A percentile compares a stretch with the other conserved stretches of the same genome.
phyloP scores from a whole-genome alignment of 73 alveolate genomes.

The Tetrahymena elliotti region DNA sequence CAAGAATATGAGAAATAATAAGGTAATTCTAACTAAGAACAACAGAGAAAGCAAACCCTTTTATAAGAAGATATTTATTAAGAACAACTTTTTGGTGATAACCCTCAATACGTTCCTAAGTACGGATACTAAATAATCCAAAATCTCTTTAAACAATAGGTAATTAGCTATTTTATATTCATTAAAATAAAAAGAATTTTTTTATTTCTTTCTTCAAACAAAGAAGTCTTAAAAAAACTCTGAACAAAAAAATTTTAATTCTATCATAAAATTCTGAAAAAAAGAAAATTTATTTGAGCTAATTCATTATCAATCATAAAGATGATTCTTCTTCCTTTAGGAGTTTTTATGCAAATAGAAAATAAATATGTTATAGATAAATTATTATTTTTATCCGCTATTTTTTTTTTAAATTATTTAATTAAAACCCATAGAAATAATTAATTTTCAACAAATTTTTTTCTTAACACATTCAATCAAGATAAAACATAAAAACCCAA shows the following conservation, averaged over 20 bases:
- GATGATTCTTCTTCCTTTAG: not conserved
- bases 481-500: too few species aligned
- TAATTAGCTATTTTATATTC: not conserved
- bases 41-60: not conserved
- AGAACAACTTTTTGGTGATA: not conserved
- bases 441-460: not conserved
- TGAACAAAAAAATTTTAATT: too few species aligned
- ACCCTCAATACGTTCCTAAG: not conserved
- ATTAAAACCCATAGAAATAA: not conserved
- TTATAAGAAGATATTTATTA: not conserved
- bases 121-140: not conserved
- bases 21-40: not conserved
- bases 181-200: too few species aligned
- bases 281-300: too few species aligned
- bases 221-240: not conserved
- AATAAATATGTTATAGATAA: not conserved
- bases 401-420: not conserved
- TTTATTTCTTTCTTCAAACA: not conserved
- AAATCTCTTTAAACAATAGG: not conserved
- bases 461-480: too few species aligned
- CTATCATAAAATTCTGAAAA: too few species aligned
- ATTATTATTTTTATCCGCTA: not conserved
- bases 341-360: not conserved
- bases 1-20: not conserved
- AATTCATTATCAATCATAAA: too few species aligned